phyloP scores from a whole-genome alignment of 177 flowering plant genomes.

The Telopea speciosissima region DNA sequence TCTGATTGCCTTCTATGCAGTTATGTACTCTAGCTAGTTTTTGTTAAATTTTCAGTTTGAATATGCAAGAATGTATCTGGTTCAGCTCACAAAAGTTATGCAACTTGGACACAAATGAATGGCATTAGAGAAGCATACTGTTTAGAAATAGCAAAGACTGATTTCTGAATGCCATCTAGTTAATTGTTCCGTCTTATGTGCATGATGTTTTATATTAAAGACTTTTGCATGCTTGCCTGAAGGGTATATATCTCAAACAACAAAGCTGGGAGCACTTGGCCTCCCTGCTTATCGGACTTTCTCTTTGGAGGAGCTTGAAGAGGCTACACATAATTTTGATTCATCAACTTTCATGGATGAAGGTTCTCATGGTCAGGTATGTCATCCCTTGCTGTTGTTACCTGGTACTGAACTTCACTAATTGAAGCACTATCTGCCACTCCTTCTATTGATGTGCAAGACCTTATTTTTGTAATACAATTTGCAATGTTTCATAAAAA shows the following conservation, averaged over 20 bases:
- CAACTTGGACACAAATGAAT: no score
- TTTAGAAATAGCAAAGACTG: not conserved
- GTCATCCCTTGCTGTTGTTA: not conserved
- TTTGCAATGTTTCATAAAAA: not conserved
- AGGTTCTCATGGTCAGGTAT: constrained; percentile 84
- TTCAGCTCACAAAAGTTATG: no score
- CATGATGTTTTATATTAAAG: not conserved
- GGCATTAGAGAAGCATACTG: no score
- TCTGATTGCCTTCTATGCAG: no score
- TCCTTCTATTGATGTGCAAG: not conserved
- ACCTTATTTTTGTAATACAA: not conserved
- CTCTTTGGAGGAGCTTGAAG: constrained; percentile 82
- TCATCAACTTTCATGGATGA: constrained; percentile 75
- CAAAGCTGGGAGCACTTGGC: constrained; percentile 71
- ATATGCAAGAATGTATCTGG: no score
- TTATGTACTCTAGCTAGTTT: no score
- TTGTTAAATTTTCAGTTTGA: no score
- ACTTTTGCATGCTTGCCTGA: constrained; percentile 4
- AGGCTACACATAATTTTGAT: constrained; percentile 74
- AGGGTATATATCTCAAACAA: constrained; percentile 86
- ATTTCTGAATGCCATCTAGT: not conserved
- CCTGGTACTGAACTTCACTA: not conserved
- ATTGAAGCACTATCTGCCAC: not conserved
- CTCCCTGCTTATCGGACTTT: constrained; percentile 80
- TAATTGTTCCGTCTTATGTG: not conserved